Evolutionary conservation across 331 rosid species (phyloP), one percentile per base, ranked within the genome.

Genomic region (Quercus lobata): DNA sequence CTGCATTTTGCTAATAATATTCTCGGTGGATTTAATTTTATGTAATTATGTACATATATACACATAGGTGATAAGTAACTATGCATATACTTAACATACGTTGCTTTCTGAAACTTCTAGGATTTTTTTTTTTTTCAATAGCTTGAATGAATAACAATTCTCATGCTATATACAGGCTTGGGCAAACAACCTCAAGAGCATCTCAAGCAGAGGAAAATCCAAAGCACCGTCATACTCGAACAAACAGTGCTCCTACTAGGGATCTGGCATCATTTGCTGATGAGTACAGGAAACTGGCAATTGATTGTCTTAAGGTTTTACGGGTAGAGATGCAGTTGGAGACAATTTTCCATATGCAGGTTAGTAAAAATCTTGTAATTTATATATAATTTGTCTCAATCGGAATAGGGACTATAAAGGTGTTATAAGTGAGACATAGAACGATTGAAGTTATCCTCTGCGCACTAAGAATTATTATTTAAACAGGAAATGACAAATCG

Each of bases 271-370:
- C 99, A 75, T 96, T 93, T 89, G 94, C 95, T 69, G 93, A 90
- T 60, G 99, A 96, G 87, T 93, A 96, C 78, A 93, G 95, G 88
- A 96, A 87, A 86, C 85, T 96, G 81, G 96, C 99, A 69, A 81
- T 96, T 68, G 99, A 96, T 83, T 96, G 99, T 86, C 94, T 96
- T 24, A 96, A 96, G 86, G 97, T 96, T 75, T 87, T 96, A 86
- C 98, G 97, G n/a, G 70, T 92, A 71, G 99, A 96, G 89, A 96
- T 96, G 99, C 98, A 96, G 86, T 81, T 96, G 81, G 98, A 92
- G 85, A 91, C 99, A 29, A 81, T 91, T 83, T 93, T 93, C 85
- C 98, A 96, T 85, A 87, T 96, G 94, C 99, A 96, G 99, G 99
- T 96, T 79, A 56, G 77, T 74, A 22, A 62, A 75, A 55, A 70